A percentile compares a stretch with the other conserved stretches of the same genome.
These are phyloP conservation scores for Gynandropsis gynandra DNA, from an alignment of 345 rosid genomes.

Conservation along the genomic window DNA sequence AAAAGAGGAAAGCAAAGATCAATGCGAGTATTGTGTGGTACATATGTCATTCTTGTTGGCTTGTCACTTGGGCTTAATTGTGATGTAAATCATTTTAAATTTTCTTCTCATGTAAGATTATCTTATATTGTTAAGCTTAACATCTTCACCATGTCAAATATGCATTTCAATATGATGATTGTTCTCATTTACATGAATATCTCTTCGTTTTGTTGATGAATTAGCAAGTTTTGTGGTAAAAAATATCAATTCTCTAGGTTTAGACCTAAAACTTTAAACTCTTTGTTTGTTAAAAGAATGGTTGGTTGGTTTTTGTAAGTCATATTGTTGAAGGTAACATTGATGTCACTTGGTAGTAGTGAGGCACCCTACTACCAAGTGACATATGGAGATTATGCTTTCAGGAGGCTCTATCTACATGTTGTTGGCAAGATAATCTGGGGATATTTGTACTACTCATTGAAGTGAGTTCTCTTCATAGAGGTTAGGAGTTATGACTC, in stretches of 20 bases:
- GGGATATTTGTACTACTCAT: constrained; percentile 45
- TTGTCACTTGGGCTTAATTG: constrained; percentile 54
- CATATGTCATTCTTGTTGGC: constrained; percentile 66
- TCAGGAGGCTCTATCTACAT: constrained; percentile 52
- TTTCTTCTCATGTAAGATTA: background rate
- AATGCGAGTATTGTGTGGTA: too few species aligned
- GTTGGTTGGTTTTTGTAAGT: constrained; percentile 66
- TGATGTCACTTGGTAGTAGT: constrained; percentile 58
- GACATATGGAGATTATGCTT: constrained; percentile 68
- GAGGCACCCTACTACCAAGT: constrained; percentile 65
- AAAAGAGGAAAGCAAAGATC: too few species aligned
- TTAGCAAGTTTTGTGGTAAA: too few species aligned
- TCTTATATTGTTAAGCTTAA: background rate
- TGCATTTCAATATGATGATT: background rate
- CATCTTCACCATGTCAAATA: too few species aligned
- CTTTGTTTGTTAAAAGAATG: constrained; percentile 64
- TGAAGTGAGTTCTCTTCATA: constrained; percentile 68
- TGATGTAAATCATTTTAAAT: constrained; percentile 40
- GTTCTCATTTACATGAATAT: too few species aligned
- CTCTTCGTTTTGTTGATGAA: too few species aligned
- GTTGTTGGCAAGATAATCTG: constrained; percentile 49
- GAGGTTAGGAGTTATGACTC: constrained; percentile 64
- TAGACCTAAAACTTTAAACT: constrained; percentile 64
- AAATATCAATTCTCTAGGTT: too few species aligned
- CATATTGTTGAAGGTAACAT: constrained; percentile 49